Base-by-base conservation (phyloP, 495 filamentous ascomycete genomes). In the Hypoxylon cercidicola region DNA sequence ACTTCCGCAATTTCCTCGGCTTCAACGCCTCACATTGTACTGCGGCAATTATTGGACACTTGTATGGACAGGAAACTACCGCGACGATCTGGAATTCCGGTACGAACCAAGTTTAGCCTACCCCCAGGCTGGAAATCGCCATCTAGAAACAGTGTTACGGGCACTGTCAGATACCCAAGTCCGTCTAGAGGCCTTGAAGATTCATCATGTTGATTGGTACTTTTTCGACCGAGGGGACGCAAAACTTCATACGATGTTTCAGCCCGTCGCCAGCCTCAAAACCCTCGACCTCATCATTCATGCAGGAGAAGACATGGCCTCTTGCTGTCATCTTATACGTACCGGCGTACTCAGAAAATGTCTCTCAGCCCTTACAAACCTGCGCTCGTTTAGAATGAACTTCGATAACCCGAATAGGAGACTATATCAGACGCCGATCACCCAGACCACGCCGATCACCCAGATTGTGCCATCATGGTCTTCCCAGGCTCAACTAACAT, bases 201-300 rank as follows among this genome's bases (percentile, higher is more conserved):
- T 49, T 10, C 16, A 43, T 19, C 40, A 19, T 18, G 13, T 43
- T 18, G 16, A 18, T 43, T 43, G 16, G 40, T 4, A 16, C 40
- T 20, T 43, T 19, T 43, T 43, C 40, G 40, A 56, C 1, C 16
- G 32, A 15, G 41, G 34, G 4, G 51, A 57, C 19, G 39, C 20
- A 8, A 21, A 48, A 11, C 61, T 69, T 20, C 6, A 40, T 6
- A 23, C 15, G 8, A 16, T 65, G 16, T 65, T 64, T 3, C 28
- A 37, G 9, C 52, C 61, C 16, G 13, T 69, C 4, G 47, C 46
- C 21, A 58, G 49, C 10, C 61, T 69, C 46, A 57, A 61, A 20
- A 15, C 12, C 9, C 19, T 69, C 1, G 13, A 37, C 18, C 11
- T 65, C 8, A 20, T 4, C 40, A 43, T 43, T 16, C 1, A 19